Evolutionary conservation across 108 stramenopile genomes (phyloP).

Genomic region (Stephanodiscus minutulus): DNA sequence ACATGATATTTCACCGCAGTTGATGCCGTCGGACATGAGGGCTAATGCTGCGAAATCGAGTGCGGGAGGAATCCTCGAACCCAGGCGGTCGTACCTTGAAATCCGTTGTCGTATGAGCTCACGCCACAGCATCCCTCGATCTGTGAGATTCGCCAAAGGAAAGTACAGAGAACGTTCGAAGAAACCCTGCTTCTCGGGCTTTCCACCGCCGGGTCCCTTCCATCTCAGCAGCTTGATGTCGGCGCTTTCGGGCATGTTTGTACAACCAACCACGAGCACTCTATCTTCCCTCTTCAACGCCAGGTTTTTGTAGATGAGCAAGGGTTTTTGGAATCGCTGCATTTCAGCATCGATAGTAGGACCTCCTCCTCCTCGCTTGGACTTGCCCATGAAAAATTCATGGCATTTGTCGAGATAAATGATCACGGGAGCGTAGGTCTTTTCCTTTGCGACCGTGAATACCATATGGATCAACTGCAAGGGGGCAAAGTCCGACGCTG

Average conservation of each 20-base stretch:
- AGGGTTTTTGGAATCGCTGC: constrained; percentile 73
- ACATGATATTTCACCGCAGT: constrained; percentile 59
- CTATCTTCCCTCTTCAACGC: constrained; percentile 66
- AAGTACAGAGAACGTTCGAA: constrained; percentile 79
- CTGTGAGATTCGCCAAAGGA: constrained; percentile 71
- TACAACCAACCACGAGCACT: constrained; percentile 76
- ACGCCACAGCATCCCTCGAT: constrained; percentile 68
- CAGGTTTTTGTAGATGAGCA: constrained; percentile 80
- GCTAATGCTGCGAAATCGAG: constrained; percentile 70
- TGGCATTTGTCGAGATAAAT: constrained; percentile 81
- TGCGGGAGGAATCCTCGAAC: background rate
- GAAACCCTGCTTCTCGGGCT: constrained; percentile 64
- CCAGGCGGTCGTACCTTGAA: background rate
- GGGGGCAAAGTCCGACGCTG: too few species aligned
- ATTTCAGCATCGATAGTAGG: constrained; percentile 36
- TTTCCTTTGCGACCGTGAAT: constrained; percentile 78
- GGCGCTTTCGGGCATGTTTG: constrained; percentile 58
- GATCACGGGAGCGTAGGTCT: constrained; percentile 71
- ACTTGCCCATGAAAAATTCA: constrained; percentile 65
- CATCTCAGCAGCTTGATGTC: constrained; percentile 66
- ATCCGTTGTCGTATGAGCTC: constrained; percentile 50
- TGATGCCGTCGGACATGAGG: constrained; percentile 73
- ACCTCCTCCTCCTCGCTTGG: constrained; percentile 40
- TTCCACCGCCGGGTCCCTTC: constrained; percentile 47
- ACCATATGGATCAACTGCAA: constrained; percentile 79